phyloP scores from a whole-genome alignment of 495 filamentous ascomycete genomes.

The Pyrenula aspistea region DNA sequence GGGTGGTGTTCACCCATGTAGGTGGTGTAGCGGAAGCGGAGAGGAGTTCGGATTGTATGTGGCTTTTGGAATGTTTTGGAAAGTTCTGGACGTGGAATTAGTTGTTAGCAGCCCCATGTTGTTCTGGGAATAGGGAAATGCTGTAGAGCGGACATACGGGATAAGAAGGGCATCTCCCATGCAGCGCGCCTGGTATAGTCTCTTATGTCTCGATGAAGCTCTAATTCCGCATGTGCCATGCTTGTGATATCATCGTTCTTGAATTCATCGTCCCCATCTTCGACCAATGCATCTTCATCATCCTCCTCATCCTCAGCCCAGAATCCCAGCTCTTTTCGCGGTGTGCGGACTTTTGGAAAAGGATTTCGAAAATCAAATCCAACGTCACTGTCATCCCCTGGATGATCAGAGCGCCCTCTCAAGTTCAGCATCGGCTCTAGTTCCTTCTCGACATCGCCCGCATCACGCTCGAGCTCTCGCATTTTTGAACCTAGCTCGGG shows the following conservation, averaged over 20 bases:
- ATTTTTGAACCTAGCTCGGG: neutral
- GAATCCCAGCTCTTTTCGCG: slow-evolving; percentile 20
- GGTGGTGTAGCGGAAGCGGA: slow-evolving; percentile 94
- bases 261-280: slow-evolving; percentile 52
- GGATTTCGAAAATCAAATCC: no score
- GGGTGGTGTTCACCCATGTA: slow-evolving; percentile 94
- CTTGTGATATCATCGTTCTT: slow-evolving; percentile 72
- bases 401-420: no score
- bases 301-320: slow-evolving; percentile 42
- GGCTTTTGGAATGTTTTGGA: slow-evolving; percentile 65
- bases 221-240: slow-evolving; percentile 73
- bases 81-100: slow-evolving; percentile 48
- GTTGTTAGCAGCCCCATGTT: neutral
- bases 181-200: slow-evolving; percentile 78
- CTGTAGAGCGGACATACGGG: slow-evolving; percentile 43
- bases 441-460: slow-evolving; percentile 2
- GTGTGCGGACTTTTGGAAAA: neutral
- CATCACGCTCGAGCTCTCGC: no score
- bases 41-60: slow-evolving; percentile 48
- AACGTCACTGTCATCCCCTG: no score
- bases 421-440: no score
- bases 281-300: slow-evolving; percentile 34
- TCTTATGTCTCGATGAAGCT: slow-evolving; percentile 78
- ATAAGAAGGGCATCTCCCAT: slow-evolving; percentile 92
- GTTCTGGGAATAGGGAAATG: neutral